Percentiles rank a stretch among this genome's conserved stretches.
Conservation (phyloP, 257 asterid species). For the Fraxinus cuspidata region DNA sequence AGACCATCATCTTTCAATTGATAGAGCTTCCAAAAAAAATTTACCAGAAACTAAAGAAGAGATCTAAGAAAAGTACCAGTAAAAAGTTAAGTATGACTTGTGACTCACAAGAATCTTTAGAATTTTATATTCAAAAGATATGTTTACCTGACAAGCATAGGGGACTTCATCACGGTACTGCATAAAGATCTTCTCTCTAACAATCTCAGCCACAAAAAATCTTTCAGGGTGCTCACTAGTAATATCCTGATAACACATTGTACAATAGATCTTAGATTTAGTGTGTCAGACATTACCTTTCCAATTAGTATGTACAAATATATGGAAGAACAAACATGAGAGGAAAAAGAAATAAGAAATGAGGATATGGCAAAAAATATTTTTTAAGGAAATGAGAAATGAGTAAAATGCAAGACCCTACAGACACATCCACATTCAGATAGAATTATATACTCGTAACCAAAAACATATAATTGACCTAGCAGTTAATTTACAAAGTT, state of each 20-base stretch:
- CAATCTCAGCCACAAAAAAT: slow-evolving; percentile 90
- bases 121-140: slow-evolving; percentile 12
- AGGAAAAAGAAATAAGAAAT: neutral
- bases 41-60: slow-evolving; percentile 1
- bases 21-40: neutral
- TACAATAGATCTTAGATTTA: slow-evolving; percentile 21
- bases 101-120: slow-evolving; percentile 18
- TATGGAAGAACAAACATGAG: neutral
- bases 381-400: neutral
- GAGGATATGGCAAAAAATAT: neutral
- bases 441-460: neutral
- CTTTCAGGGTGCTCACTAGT: slow-evolving; percentile 98
- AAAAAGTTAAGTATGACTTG: neutral
- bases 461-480: neutral
- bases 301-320: neutral
- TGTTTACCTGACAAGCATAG: slow-evolving; percentile 91
- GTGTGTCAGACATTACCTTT: slow-evolving; percentile 6
- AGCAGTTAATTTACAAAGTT: neutral
- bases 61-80: neutral
- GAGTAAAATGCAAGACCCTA: neutral
- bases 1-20: neutral
- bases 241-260: slow-evolving; percentile 63
- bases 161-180: slow-evolving; percentile 94
- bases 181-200: slow-evolving; percentile 90
- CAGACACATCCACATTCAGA: neutral